Evolutionary conservation across 2,329 filamentous ascomycete species (phyloP).

Genomic region (Aschersonia sp.): DNA sequence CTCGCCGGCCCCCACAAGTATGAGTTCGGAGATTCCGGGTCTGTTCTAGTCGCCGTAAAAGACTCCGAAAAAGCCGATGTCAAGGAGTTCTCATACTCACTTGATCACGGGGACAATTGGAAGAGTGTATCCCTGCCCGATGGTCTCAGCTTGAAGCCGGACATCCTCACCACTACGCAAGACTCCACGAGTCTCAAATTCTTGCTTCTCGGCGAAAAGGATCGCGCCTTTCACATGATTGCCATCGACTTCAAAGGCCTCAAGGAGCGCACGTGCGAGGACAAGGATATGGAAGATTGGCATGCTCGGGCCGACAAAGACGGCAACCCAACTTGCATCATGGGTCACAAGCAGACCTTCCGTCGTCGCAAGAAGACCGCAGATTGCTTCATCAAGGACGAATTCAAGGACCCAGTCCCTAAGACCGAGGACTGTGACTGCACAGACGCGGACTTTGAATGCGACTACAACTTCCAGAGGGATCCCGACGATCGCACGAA

Average conservation of each 20-base stretch:
- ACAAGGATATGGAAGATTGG: constrained; percentile 78
- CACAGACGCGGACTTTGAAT: constrained; percentile 77
- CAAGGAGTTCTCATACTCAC: constrained; percentile 54
- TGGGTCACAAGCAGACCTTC: constrained; percentile 90
- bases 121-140: constrained; percentile 52
- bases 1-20: constrained; percentile 81
- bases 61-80: constrained; percentile 53
- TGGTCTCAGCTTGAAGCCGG: constrained; percentile 52
- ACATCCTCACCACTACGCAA: constrained; percentile 70
- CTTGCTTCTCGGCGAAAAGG: constrained; percentile 53
- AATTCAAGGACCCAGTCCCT: constrained; percentile 66
- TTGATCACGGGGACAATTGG: constrained; percentile 85
- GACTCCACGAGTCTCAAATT: constrained; percentile 93
- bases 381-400: constrained; percentile 75
- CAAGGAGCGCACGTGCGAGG: constrained; percentile 64
- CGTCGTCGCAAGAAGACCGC: constrained; percentile 72
- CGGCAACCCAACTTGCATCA: constrained; percentile 72
- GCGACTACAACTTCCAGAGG: constrained; percentile 79
- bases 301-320: constrained; percentile 68
- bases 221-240: constrained; percentile 47
- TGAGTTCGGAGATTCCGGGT: constrained; percentile 88
- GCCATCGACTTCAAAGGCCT: constrained; percentile 73
- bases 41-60: constrained; percentile 68
- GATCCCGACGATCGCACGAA: constrained; percentile 47
- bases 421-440: constrained; percentile 68